These are phyloP conservation scores for Kwoniella pini DNA, from an alignment of 768 basidiomycete genomes.

Conservation along the genomic window DNA sequence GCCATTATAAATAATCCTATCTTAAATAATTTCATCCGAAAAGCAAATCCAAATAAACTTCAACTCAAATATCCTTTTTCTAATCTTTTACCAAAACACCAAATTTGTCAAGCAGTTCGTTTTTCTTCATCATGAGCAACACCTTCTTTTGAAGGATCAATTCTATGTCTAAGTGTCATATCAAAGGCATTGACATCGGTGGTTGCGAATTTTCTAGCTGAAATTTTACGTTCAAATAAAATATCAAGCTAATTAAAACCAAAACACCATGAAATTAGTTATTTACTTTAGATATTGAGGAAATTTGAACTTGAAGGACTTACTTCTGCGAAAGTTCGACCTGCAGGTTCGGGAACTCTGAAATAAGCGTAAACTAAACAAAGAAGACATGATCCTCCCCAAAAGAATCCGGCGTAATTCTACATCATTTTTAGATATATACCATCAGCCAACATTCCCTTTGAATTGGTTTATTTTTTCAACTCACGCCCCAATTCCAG, in stretches of 20 bases:
- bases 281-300: not conserved
- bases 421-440: not conserved
- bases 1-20: no score
- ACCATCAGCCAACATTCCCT: no score
- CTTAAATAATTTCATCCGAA: no score
- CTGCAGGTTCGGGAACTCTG: constrained; percentile 43
- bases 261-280: no score
- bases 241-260: constrained; percentile 45
- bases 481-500: constrained; percentile 40
- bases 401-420: constrained; percentile 46
- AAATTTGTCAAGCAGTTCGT: constrained; percentile 1
- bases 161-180: constrained; percentile 10
- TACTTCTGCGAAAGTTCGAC: constrained; percentile 51
- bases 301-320: not conserved
- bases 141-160: constrained; percentile 15
- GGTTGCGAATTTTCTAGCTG: constrained; percentile 51
- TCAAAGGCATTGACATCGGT: constrained; percentile 47
- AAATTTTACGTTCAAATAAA: constrained; percentile 54
- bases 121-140: constrained; percentile 18
- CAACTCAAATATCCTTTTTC: not conserved
- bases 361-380: constrained; percentile 45
- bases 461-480: not conserved
- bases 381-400: constrained; percentile 39
- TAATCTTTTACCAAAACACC: not conserved
- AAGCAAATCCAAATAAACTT: not conserved